Percentiles rank a stretch among this genome's conserved stretches.
Conservation (phyloP, 1,284 basidiomycete genomes). For the Meira miltonrushii region DNA sequence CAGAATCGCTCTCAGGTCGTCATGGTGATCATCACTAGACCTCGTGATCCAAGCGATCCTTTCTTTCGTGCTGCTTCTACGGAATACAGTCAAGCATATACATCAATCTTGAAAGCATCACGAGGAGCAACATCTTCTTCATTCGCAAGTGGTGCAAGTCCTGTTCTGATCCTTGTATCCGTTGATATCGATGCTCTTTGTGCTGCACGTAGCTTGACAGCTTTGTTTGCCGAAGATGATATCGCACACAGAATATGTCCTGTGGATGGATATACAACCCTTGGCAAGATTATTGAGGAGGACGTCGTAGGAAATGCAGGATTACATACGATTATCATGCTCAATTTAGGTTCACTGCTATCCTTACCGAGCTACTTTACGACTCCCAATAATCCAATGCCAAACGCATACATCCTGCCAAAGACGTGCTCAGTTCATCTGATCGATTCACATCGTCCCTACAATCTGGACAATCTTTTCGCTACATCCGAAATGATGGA, state of each 20-base stretch:
- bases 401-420: conserved; percentile 29
- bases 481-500: conserved; percentile 56
- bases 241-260: conserved; percentile 84
- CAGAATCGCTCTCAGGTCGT: no score
- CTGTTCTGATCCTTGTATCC: conserved; percentile 73
- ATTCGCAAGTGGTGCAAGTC: conserved; percentile 12
- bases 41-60: conserved; percentile 24
- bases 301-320: conserved; percentile 68
- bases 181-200: conserved; percentile 86
- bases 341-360: conserved; percentile 86
- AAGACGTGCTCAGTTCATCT: conserved; percentile 67
- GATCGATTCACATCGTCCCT: conserved; percentile 87
- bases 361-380: conserved; percentile 65
- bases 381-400: conserved; percentile 8
- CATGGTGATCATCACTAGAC: conserved; percentile 27
- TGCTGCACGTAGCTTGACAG: conserved; percentile 81
- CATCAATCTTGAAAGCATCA: conserved; percentile 22
- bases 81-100: conserved; percentile 44
- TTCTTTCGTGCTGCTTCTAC: conserved; percentile 8
- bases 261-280: conserved; percentile 75
- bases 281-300: conserved; percentile 62
- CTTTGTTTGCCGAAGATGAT: conserved; percentile 86
- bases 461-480: conserved; percentile 84
- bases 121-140: conserved; percentile 26
- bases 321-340: conserved; percentile 82